Base-by-base conservation (phyloP, 2,329 filamentous ascomycete species). In the Trichophyton benhamiae region DNA sequence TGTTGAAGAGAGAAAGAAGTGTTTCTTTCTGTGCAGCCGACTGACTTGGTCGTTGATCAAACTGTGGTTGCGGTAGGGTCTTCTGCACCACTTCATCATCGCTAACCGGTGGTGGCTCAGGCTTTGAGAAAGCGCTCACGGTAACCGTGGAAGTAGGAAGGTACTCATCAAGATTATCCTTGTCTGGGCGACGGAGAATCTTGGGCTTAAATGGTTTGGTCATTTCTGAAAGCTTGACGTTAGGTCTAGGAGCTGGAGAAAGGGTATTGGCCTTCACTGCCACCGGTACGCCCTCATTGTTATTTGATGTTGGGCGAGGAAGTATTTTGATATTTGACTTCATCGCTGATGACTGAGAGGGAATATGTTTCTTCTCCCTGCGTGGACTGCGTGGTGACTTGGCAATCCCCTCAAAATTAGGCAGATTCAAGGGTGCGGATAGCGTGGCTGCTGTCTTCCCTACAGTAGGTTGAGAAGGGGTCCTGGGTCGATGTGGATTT, bases 1-100 rank as follows among this genome's bases (percentile, higher is more conserved):
- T 82, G 27, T 82, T 80, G 68, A 89, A 87, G 1, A 89, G 78
- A 3, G 85, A 87, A 11, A 89, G 76, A 3, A 82, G 70, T 2
- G 74, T 71, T 64, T 80, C 77, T 63, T 76, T 78, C 60, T 81
- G 79, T 15, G 76, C 72, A n/a, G 66, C 63, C 15, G 75, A 73
- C 64, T 78, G 77, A 55, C 69, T 75, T n/a, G 72, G 70, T 7
- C 72, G 72, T 52, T 71, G 75, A 64, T 75, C 71, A 44, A 70
- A 68, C 44, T 66, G 60, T 20, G 52, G 59, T 58, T 17, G n/a
- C 17, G 64, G 57, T 13, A 42, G 33, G 20, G 61, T 36, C 46
- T 65, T 66, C 20, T 64, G 57, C n/a, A 46, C 42, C 20, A 61
- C 27, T 44, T 64, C 67, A 44, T 61, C 61, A 13, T 30, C n/a